Base-by-base conservation (phyloP, 768 basidiomycete species). In the Leccinum pellstonianum region DNA sequence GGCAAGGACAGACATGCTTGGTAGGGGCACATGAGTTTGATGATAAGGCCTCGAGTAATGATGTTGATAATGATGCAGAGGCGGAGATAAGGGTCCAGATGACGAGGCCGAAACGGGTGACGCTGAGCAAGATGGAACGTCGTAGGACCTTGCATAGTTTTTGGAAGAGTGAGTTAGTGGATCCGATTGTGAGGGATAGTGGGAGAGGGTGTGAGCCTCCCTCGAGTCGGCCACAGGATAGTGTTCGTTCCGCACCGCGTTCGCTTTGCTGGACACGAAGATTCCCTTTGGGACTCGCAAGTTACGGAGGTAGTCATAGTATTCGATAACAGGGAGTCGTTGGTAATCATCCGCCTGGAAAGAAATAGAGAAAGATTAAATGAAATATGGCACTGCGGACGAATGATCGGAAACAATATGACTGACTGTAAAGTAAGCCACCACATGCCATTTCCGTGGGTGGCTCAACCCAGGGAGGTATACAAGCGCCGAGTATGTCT, bases 401-500 rank as follows among this genome's bases (percentile, higher is more conserved):
- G 17, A 14, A 27, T 56, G 50, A 59, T 29, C 50, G 12, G 27
- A 56, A 50, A 51, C 29, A 48, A 41, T 60, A 48, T 52, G 54
- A 66, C 82, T 69, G 69, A 90, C 88, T 73, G 84, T 83, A 73
- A 91, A 91, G 77, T 91, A 91, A 50, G 89, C 88, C 58, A 90
- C 89, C 53, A 91, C 81, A 75, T 92, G 90, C 90, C 90, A 92
- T 80, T 90, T 90, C 47, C 84, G 81, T 29, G 81, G 80, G 55
- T 81, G 80, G 56, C 75, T 76, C 41, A 80, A 76, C 52, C 83
- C 85, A 41, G 85, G 86, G 59, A 86, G 77, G 68, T 86, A 80
- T 49, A 90, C 88, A 41, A 85, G 83, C 29, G 89, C 90, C 8
- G 89, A 91, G 68, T 91, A 91, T 0, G 90, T 92, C 70, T 92